These are phyloP conservation scores for Rhipidocladum racemiflorum DNA, from an alignment of 176 grass and related monocot species.

Conservation along the genomic window DNA sequence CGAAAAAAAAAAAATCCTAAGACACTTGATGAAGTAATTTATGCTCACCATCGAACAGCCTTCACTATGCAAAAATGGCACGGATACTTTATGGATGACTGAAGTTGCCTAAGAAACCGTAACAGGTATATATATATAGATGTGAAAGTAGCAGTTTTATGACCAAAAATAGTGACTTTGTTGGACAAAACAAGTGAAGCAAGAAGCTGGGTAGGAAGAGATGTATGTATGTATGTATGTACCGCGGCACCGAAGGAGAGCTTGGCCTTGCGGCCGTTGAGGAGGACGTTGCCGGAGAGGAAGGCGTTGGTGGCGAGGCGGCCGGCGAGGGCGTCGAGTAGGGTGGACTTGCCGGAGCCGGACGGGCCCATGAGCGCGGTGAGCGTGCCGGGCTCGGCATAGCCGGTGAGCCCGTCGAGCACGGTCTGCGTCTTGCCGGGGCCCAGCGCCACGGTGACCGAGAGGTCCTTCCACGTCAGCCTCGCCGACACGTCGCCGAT, in stretches of 20 bases:
- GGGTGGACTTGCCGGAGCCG: conserved; percentile 94
- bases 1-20: not conserved
- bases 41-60: not conserved
- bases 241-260: conserved; percentile 97
- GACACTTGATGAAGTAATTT: not conserved
- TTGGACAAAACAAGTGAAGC: not conserved
- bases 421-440: conserved; percentile 77
- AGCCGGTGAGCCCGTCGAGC: conserved; percentile 86
- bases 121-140: not conserved
- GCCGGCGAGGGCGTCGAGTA: conserved; percentile 86
- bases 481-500: conserved; percentile 81
- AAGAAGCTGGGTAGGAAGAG: not conserved
- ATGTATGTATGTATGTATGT: not conserved
- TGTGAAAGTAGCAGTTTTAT: not conserved
- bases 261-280: conserved; percentile 94
- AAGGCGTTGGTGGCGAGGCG: conserved; percentile 93
- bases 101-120: not conserved
- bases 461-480: conserved; percentile 97
- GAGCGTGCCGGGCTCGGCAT: conserved; percentile 77
- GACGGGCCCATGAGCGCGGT: conserved; percentile 94
- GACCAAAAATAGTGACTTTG: not conserved
- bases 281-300: conserved; percentile 74
- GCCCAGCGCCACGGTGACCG: conserved; percentile 69
- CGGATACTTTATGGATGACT: not conserved
- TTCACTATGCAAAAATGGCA: conserved; percentile 5